Base-by-base conservation (phyloP, 208 protist species). In the Wallacemonas sp. region DNA sequence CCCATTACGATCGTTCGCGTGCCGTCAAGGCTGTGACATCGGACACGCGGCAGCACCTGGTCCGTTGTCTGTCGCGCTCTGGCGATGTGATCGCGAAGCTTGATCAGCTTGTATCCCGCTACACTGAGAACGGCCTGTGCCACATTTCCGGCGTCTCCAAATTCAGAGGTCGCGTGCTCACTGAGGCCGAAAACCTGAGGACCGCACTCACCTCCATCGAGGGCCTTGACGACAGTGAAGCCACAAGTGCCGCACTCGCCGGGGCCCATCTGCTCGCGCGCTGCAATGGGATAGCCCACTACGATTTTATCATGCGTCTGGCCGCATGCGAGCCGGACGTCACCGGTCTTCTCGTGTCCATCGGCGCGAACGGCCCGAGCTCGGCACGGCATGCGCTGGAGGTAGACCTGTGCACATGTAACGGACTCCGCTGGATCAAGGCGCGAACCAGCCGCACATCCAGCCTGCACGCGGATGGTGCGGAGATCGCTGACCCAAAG, bases 381-480 rank as follows among this genome's bases (percentile, higher is more conserved):
- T 46, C 57, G 29, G 22, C 20, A 12, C 46, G 61, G 0, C 20
- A 64, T 23, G 46, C 32, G 1, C 38, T 87, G 11, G 73, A 86
- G 48, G 76, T 92, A 23, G 87, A 93, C 50, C 62, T 93, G 26
- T 71, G 83, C 14, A 82, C 81, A 2, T 71, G 72, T 57, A 61
- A 57, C 41, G 87, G 72, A 12, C 70, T 84, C 31, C 83, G 83
- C 36, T 93, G 87, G 87, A 71, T 89, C 23, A 89, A 88, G 54
- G 65, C 87, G 44, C 81, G 84, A 32, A 72, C 74, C 26, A 70
- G 14, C 14, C 63, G 5, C 45, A 70, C 18, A 74, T 61, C 38
- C 31, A 84, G 11, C 20, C 18, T 65, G 20, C 74, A 81, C 61
- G 32, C 65, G 18, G 65, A 71, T 0, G 46, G 62, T 39, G 20